Evolutionary conservation across 2,329 filamentous ascomycete genomes (phyloP).

Genomic region (Talaromyces verruculosus): DNA sequence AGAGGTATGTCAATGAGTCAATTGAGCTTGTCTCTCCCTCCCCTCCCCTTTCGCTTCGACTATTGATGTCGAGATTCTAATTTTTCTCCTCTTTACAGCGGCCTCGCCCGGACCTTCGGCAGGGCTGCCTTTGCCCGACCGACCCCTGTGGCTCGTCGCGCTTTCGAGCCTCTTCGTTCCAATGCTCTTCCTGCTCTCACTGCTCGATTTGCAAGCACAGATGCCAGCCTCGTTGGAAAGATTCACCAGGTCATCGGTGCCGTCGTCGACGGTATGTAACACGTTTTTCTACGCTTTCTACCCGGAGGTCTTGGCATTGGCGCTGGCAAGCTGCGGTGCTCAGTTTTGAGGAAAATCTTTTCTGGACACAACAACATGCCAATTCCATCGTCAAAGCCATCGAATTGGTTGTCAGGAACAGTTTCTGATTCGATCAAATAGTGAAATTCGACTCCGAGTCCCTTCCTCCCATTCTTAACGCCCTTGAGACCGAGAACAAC

Average conservation of each 20-base stretch:
- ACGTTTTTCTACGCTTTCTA: slow-evolving; percentile 31
- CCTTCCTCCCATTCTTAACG: slow-evolving; percentile 96
- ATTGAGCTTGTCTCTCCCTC: slow-evolving; percentile 23
- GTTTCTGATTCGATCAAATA: slow-evolving; percentile 42
- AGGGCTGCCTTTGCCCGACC: slow-evolving; percentile 60
- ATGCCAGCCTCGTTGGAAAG: slow-evolving; percentile 60
- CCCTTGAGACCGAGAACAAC: slow-evolving; percentile 85
- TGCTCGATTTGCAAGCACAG: slow-evolving; percentile 63
- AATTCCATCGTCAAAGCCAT: slow-evolving; percentile 35
- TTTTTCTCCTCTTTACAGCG: slow-evolving; percentile 48
- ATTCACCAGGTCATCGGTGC: slow-evolving; percentile 91
- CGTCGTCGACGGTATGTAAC: slow-evolving; percentile 86
- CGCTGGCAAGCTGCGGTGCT: slow-evolving; percentile 23
- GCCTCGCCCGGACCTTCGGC: slow-evolving; percentile 65
- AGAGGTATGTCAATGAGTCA: slow-evolving; percentile 52
- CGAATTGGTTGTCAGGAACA: neutral
- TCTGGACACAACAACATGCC: slow-evolving; percentile 28
- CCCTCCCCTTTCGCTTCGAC: neutral
- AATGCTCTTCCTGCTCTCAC: slow-evolving; percentile 59
- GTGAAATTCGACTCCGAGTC: slow-evolving; percentile 96
- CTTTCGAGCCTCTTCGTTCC: slow-evolving; percentile 58
- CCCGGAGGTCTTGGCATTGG: slow-evolving; percentile 22
- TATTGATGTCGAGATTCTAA: slow-evolving; percentile 34
- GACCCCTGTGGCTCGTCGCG: slow-evolving; percentile 54
- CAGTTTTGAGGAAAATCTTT: slow-evolving; percentile 42